phyloP scores from a whole-genome alignment of 257 asterid genomes.

The Paulownia fortunei region DNA sequence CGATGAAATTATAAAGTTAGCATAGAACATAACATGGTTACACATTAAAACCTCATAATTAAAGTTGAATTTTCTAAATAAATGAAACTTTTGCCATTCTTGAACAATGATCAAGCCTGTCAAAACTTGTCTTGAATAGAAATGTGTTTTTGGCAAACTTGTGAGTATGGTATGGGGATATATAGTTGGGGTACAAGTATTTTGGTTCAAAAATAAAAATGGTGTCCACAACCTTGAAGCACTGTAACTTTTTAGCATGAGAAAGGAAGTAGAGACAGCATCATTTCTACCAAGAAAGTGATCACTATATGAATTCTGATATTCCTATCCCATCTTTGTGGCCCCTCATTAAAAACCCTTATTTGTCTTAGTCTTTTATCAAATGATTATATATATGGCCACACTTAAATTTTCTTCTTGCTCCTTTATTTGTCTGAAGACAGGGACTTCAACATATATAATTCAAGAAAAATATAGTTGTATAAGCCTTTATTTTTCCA shows the following conservation, averaged over 20 bases:
- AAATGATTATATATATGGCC: conserved; percentile 45
- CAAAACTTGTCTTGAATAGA: neutral
- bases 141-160: conserved; percentile 5
- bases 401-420: too few relatives aligned
- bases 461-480: neutral
- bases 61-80: neutral
- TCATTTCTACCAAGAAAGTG: conserved; percentile 47
- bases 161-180: conserved; percentile 17
- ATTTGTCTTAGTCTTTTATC: conserved; percentile 42
- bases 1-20: too few relatives aligned
- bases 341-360: conserved; percentile 42
- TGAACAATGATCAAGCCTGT: neutral
- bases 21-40: neutral
- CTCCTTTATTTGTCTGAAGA: too few relatives aligned
- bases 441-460: too few relatives aligned
- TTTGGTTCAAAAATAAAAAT: conserved; percentile 12
- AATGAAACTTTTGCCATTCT: neutral
- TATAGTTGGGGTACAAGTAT: conserved; percentile 5
- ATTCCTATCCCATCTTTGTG: conserved; percentile 53
- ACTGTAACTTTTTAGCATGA: conserved; percentile 37
- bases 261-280: conserved; percentile 50
- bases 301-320: conserved; percentile 32
- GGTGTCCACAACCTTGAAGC: conserved; percentile 19
- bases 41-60: neutral
- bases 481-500: too few relatives aligned